phyloP scores from a whole-genome alignment of 495 filamentous ascomycete genomes.

The Neurospora discreta region DNA sequence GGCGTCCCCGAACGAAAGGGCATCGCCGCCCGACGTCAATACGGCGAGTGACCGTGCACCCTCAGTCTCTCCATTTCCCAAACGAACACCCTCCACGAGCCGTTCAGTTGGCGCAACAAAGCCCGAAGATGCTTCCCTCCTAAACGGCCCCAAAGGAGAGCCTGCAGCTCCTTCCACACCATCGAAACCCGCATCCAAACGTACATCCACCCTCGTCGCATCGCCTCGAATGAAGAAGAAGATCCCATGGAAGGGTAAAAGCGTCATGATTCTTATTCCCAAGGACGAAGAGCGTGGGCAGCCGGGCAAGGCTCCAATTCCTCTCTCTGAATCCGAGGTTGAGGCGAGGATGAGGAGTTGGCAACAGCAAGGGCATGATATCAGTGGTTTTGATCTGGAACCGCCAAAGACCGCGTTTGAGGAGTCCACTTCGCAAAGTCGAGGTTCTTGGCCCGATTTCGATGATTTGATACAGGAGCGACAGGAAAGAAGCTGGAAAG shows the following conservation, averaged over 20 bases:
- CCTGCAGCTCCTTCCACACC: slow-evolving; percentile 33
- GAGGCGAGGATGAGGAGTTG: slow-evolving; percentile 55
- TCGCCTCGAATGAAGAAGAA: slow-evolving; percentile 43
- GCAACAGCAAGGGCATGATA: slow-evolving; percentile 66
- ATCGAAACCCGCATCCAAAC: slow-evolving; percentile 17
- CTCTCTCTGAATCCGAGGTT: slow-evolving; percentile 52
- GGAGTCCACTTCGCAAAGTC: slow-evolving; percentile 43
- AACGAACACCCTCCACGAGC: slow-evolving; percentile 1
- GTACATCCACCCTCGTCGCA: slow-evolving; percentile 7
- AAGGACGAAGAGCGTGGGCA: slow-evolving; percentile 54
- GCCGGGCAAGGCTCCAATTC: slow-evolving; percentile 43
- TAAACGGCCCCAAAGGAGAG: slow-evolving; percentile 25
- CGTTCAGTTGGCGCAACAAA: slow-evolving; percentile 19
- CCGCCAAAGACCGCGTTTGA: slow-evolving; percentile 4
- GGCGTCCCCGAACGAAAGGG: slow-evolving; percentile 24
- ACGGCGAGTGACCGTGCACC: slow-evolving; percentile 16
- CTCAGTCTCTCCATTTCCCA: slow-evolving; percentile 15
- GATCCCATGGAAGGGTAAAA: slow-evolving; percentile 61
- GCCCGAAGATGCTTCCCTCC: slow-evolving; percentile 6
- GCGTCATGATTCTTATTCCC: slow-evolving; percentile 60
- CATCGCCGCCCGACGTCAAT: slow-evolving; percentile 14
- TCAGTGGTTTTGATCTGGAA: slow-evolving; percentile 57
- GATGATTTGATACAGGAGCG: slow-evolving; percentile 46
- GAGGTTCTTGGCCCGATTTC: slow-evolving; percentile 59
- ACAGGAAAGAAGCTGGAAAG: slow-evolving; percentile 38